phyloP scores from a whole-genome alignment of 805 yeast genomes.

The Yamadazyma endophytica region DNA sequence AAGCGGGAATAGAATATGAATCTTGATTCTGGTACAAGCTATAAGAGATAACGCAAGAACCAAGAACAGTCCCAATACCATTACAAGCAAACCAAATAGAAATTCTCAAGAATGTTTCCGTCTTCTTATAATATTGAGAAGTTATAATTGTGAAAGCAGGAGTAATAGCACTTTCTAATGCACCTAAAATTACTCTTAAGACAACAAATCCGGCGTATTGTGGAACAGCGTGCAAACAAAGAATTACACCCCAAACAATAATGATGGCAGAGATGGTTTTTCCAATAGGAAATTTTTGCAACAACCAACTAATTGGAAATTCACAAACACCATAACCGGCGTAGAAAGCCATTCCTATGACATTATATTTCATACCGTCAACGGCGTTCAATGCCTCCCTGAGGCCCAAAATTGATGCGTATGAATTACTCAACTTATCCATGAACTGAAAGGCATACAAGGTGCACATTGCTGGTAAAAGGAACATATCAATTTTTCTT shows the following conservation, averaged over 20 bases:
- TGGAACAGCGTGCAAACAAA: slow-evolving; percentile 52
- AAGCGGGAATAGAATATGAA: slow-evolving; percentile 43
- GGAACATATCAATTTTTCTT: slow-evolving; percentile 19
- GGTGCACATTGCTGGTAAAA: slow-evolving; percentile 23
- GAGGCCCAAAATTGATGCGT: slow-evolving; percentile 37
- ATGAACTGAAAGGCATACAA: slow-evolving; percentile 26
- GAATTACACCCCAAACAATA: slow-evolving; percentile 59
- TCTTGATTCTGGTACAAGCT: slow-evolving; percentile 40
- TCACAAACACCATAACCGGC: slow-evolving; percentile 62
- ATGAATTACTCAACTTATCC: slow-evolving; percentile 37
- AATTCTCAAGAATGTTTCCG: slow-evolving; percentile 32
- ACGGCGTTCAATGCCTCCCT: slow-evolving; percentile 32
- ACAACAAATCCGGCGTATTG: slow-evolving; percentile 34
- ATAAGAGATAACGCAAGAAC: slow-evolving; percentile 50
- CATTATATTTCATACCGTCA: slow-evolving; percentile 30
- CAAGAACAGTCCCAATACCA: slow-evolving; percentile 34
- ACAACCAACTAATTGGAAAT: slow-evolving; percentile 39
- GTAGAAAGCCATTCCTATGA: slow-evolving; percentile 39
- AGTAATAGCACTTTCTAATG: slow-evolving; percentile 37
- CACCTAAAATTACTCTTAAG: slow-evolving; percentile 35
- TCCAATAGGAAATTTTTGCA: slow-evolving; percentile 58
- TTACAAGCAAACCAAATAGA: slow-evolving; percentile 33
- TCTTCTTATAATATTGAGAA: slow-evolving; percentile 30
- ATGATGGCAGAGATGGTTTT: slow-evolving; percentile 46
- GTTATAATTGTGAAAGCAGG: slow-evolving; percentile 36